Percentiles rank a stretch among this genome's conserved stretches.
Conservation (phyloP, 164 flowering plant species). For the Piper longum region DNA sequence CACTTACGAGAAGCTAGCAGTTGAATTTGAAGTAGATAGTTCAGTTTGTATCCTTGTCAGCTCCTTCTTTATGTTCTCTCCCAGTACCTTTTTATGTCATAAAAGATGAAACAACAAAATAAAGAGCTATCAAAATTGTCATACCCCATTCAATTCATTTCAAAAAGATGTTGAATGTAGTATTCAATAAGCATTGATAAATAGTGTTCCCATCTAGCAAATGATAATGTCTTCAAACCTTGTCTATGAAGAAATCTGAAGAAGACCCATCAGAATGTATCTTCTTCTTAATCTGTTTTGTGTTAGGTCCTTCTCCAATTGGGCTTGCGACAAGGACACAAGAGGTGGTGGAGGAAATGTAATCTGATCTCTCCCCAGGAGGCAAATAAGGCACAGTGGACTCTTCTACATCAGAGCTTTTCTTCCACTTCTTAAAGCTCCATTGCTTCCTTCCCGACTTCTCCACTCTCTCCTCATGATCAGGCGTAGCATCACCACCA, state of each 20-base stretch:
- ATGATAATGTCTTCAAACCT: slow-evolving; percentile 23
- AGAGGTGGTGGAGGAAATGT: slow-evolving; percentile 14
- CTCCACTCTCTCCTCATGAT: slow-evolving; percentile 16
- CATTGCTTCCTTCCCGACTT: slow-evolving; percentile 52
- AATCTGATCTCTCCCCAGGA: slow-evolving; percentile 37
- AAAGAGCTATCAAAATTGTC: background rate
- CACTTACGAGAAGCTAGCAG: slow-evolving; percentile 46
- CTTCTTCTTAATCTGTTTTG: slow-evolving; percentile 54
- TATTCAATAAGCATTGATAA: background rate
- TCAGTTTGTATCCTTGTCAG: slow-evolving; percentile 54
- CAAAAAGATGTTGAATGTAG: too few relatives aligned
- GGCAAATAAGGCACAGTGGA: slow-evolving; percentile 33
- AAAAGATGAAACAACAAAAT: background rate
- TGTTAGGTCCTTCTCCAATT: slow-evolving; percentile 52
- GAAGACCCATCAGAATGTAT: slow-evolving; percentile 55
- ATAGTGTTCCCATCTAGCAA: background rate
- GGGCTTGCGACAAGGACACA: slow-evolving; percentile 29
- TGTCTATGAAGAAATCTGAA: slow-evolving; percentile 73
- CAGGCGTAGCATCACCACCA: slow-evolving; percentile 7
- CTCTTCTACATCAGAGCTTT: slow-evolving; percentile 36
- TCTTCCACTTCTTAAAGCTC: slow-evolving; percentile 73
- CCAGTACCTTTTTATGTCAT: slow-evolving; percentile 40
- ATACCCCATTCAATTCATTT: too few relatives aligned
- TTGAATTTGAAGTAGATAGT: slow-evolving; percentile 35
- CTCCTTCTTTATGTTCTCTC: slow-evolving; percentile 70